Conservation (phyloP, 2,329 filamentous ascomycete genomes). For the Thyridium curvatum region DNA sequence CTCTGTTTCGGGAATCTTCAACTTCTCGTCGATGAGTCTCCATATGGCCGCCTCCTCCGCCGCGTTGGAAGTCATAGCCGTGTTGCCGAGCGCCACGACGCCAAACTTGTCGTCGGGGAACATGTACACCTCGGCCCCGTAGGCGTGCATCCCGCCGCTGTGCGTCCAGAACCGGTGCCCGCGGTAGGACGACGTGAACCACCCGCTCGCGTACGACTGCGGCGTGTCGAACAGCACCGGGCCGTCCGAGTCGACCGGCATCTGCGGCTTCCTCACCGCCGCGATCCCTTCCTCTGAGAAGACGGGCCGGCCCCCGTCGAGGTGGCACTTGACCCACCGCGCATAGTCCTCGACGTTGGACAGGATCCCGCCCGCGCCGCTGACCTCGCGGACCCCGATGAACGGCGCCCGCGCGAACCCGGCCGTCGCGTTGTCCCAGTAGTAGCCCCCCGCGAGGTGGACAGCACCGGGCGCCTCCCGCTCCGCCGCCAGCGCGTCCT, state of each 20-base stretch:
- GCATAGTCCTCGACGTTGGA: slow-evolving; percentile 43
- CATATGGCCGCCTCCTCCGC: slow-evolving; percentile 25
- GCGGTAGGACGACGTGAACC: slow-evolving; percentile 29
- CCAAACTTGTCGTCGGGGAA: slow-evolving; percentile 36
- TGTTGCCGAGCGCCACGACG: slow-evolving; percentile 37
- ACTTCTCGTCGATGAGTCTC: slow-evolving; percentile 31
- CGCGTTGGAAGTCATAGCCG: slow-evolving; percentile 28
- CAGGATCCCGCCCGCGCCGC: slow-evolving; percentile 34
- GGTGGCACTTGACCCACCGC: slow-evolving; percentile 42
- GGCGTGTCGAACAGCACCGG: slow-evolving; percentile 20
- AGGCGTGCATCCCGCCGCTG: slow-evolving; percentile 35
- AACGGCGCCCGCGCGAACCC: slow-evolving; percentile 17
- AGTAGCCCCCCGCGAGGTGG: slow-evolving; percentile 35
- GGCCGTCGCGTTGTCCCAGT: slow-evolving; percentile 21
- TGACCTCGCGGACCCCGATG: slow-evolving; percentile 19
- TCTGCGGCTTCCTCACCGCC: slow-evolving; percentile 25
- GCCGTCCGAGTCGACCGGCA: slow-evolving; percentile 12
- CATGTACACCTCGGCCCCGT: slow-evolving; percentile 34
- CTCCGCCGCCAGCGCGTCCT: slow-evolving; percentile 17
- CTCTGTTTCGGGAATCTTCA: slow-evolving; percentile 23
- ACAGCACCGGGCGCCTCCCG: too few relatives aligned
- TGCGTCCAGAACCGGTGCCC: slow-evolving; percentile 36
- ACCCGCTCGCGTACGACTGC: slow-evolving; percentile 33
- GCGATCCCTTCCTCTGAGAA: slow-evolving; percentile 23
- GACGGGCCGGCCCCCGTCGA: slow-evolving; percentile 29